Base-by-base conservation (phyloP, 1,284 basidiomycete species). In the Moniliophthora roreri region DNA sequence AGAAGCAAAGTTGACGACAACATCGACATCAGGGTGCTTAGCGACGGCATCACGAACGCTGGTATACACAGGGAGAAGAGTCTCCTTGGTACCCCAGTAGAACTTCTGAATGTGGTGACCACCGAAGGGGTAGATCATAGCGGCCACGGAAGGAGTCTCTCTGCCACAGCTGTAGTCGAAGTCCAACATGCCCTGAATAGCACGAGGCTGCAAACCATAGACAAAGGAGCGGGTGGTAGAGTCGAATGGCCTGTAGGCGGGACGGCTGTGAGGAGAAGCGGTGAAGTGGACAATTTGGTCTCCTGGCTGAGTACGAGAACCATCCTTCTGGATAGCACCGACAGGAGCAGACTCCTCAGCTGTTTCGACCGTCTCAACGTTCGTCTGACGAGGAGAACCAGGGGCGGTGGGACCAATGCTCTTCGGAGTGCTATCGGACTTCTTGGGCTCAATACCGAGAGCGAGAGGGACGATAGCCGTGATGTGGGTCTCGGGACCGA, bases 71-170 rank as follows among this genome's bases (percentile, higher is more conserved):
- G 96, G 96, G 39, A 99, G 85, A 44, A 99, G 87, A 1, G 95
- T 97, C 81, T 99, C 96, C 80, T 94, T 95, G 55, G 97, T 99
- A 57, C 96, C 96, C 96, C 96, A 99, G 84, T 99, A 95, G 83
- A 98, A 97, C 81, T 99, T 99, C 76, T 99, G 96, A 73, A 98
- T 97, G 78, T 98, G 96, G 77, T 98, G 96, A 32, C 96, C 96
- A 69, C 96, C 96, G 76, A 99, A 99, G 69, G 97, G 97, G 75
- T 99, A 99, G 73, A 99, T 98, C 96, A 99, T 99, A 52, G 97
- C 96, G 37, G 96, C 96, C 60, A 99, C 96, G 51, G 89, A 93
- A 46, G 96, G 95, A n/a, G 87, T 84, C 58, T 83, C 74, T 60
- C 97, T 92, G 32, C 96, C 96, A 73, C 97, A 99, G 15, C 93